Percentiles rank a stretch among this genome's conserved stretches.
Conservation (phyloP, 768 basidiomycete species). For the Lactifluus echinatus region DNA sequence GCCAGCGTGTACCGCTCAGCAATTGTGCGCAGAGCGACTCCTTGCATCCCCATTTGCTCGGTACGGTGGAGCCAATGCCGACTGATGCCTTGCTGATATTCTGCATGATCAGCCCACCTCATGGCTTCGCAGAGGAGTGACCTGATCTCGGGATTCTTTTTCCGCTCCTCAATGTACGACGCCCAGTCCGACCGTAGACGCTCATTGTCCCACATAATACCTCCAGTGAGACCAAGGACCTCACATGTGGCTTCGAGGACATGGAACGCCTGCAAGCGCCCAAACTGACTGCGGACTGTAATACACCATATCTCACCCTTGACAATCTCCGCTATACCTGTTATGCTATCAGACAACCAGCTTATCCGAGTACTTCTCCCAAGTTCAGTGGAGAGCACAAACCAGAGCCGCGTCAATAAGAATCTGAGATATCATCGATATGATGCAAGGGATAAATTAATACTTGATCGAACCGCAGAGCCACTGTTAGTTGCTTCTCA, state of each 20-base stretch:
- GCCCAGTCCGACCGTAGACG: conserved; percentile 57
- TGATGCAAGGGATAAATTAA: background rate
- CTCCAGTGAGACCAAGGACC: conserved; percentile 42
- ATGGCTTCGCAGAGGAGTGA: conserved; percentile 34
- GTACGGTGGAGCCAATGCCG: conserved; percentile 50
- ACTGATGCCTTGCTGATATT: conserved; percentile 61
- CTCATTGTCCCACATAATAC: background rate
- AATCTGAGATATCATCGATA: conserved; percentile 36
- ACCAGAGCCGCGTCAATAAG: conserved; percentile 54
- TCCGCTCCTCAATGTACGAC: conserved; percentile 37
- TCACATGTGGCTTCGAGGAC: conserved; percentile 70
- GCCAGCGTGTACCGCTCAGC: conserved; percentile 61
- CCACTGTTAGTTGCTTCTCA: conserved; percentile 46
- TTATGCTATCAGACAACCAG: conserved; percentile 34
- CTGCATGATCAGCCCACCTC: conserved; percentile 63
- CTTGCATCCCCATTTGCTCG: conserved; percentile 35
- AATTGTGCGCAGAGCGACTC: conserved; percentile 35
- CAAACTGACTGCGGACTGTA: conserved; percentile 23
- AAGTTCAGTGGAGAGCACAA: conserved; percentile 40
- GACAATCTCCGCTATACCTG: conserved; percentile 45
- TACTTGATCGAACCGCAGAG: conserved; percentile 39
- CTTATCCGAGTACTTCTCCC: conserved; percentile 22
- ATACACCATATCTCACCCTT: conserved; percentile 55
- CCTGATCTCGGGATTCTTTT: background rate
- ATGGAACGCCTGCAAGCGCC: conserved; percentile 33